A percentile compares a stretch with the other conserved stretches of the same genome.
Evolutionary conservation across 192 early-diverging fungal species (phyloP).

Genomic region (Backusella australiensis): DNA sequence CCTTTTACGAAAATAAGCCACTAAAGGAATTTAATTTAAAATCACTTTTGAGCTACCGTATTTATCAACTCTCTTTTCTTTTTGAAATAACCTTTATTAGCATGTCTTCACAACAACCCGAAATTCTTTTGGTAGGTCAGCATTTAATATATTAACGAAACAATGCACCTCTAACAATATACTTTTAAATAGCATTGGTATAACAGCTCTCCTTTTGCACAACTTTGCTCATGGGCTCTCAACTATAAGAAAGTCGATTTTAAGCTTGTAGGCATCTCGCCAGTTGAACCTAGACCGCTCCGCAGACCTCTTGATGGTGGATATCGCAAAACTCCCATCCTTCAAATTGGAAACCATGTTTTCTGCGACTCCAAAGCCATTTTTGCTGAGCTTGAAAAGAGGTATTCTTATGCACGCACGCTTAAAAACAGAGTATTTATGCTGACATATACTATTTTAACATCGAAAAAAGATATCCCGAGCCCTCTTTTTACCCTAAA

Average conservation of each 20-base stretch:
- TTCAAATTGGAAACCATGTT: constrained; percentile 30
- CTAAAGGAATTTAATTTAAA: not conserved
- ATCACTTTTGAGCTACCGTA: not conserved
- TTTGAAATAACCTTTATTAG: not conserved
- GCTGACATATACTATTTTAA: not conserved
- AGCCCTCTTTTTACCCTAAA: constrained; percentile 17
- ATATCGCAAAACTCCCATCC: constrained; percentile 34
- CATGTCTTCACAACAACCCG: not conserved
- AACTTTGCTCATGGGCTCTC: constrained; percentile 23
- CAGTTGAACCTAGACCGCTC: constrained; percentile 16
- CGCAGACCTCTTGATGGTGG: constrained; percentile 30
- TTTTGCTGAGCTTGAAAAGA: constrained; percentile 22
- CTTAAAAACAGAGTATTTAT: not conserved
- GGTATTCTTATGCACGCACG: not conserved
- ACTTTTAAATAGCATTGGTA: constrained; percentile 22
- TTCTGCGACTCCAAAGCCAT: constrained; percentile 30
- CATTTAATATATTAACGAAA: not conserved
- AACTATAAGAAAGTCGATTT: constrained; percentile 30
- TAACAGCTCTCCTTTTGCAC: constrained; percentile 22
- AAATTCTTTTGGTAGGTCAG: not conserved
- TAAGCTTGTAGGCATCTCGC: constrained; percentile 19
- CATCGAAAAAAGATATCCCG: constrained; percentile 12
- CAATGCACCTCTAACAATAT: not conserved
- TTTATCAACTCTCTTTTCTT: not conserved
- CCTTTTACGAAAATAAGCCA: not conserved